Evolutionary conservation across 768 basidiomycete species (phyloP), one percentile per base, ranked within the genome.

Genomic region (Cystobasidiopsis lactophilus): DNA sequence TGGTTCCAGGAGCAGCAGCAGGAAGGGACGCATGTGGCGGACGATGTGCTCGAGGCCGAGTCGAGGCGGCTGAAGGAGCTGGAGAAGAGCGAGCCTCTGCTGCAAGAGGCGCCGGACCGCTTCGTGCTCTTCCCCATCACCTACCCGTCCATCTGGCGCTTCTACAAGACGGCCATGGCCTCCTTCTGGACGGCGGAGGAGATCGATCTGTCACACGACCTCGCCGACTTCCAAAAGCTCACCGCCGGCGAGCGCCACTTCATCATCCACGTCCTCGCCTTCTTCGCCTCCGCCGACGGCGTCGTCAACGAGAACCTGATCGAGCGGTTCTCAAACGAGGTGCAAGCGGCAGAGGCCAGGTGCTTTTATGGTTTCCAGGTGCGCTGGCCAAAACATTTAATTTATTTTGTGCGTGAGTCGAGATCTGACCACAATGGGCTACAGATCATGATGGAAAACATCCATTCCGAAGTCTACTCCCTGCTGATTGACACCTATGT

Each of bases 121-220:
- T 91, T 95, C 60, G 85, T 89, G 3, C 71, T 95, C n/a, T 93
- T 89, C 65, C 89, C 89, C 1, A 91, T 93, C 55, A 80, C 86
- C 63, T 91, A 88, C 63, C 74, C 77, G n/a, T 30, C 23, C 21
- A 47, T 47, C 26, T 52, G 40, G 3, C 23, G 24, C 9, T 47
- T 47, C 45, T 47, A 47, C 45, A 47, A 47, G 13, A n/a, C 18
- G 61, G 85, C 88, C 0, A 77, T 91, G 61, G 85, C 86, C 0
- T 85, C 80, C 0, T 88, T 88, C 67, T 89, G 85, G 85, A 88
- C 85, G 0, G 82, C 80, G 0, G 85, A 88, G 60, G 85, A 88
- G 65, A 80, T 89, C 66, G 82, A 91, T 61, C 77, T 91, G 3
- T 84, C 82, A 16, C 76, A 85, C 55, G 88, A 93, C 60, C 61